These are phyloP conservation scores for Colletotrichum sp. DNA, from an alignment of 2,329 filamentous ascomycete genomes.

Conservation along the genomic window DNA sequence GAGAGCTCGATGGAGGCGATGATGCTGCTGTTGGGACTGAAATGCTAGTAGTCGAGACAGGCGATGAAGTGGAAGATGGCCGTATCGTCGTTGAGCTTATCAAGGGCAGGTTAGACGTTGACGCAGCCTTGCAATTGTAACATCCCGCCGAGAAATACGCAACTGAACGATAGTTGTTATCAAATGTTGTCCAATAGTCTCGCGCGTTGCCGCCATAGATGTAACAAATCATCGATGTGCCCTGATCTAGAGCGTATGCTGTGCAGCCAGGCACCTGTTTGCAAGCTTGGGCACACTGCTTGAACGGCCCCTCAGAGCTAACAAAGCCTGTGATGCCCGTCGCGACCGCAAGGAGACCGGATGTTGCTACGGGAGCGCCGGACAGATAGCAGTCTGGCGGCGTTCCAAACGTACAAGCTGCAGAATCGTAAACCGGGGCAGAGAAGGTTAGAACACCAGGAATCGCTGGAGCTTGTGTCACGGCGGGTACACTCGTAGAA, in stretches of 20 bases:
- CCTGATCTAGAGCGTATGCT: not conserved
- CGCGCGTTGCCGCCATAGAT: not conserved
- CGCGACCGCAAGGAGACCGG: not conserved
- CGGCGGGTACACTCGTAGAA: not conserved
- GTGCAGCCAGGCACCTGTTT: not conserved
- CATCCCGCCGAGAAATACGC: not conserved
- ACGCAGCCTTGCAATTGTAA: not conserved
- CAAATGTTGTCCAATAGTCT: not conserved
- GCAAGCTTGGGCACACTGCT: not conserved
- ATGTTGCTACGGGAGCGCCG: not conserved
- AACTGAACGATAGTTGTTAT: not conserved
- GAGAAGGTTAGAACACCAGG: not conserved
- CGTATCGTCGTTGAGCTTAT: not conserved
- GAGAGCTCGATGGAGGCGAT: not conserved
- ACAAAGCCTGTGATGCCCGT: not conserved
- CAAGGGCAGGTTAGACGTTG: not conserved
- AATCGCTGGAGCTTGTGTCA: not conserved
- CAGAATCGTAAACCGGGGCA: not conserved
- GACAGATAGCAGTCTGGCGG: not conserved
- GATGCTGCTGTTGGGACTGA: accelerated
- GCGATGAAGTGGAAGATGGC: not conserved
- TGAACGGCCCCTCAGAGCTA: not conserved
- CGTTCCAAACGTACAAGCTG: not conserved
- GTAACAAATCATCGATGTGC: not conserved
- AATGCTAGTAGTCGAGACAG: not conserved